These are phyloP conservation scores for Mastigamoeba balamuthi DNA, from an alignment of 78 protist species.

Conservation along the genomic window DNA sequence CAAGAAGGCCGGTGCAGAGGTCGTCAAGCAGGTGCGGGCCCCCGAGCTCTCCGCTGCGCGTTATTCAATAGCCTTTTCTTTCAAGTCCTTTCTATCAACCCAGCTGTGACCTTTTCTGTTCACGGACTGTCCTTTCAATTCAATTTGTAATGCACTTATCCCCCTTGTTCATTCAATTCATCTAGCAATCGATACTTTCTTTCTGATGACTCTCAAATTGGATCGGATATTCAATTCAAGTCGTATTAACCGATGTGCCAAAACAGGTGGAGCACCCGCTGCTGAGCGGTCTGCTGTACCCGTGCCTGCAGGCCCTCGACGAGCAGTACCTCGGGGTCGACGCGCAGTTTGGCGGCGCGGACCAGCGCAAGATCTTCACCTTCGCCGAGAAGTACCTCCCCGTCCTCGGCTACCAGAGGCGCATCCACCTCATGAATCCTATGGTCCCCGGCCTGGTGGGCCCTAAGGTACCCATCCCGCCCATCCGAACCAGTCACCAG, in stretches of 20 bases:
- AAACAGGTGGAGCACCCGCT: not conserved
- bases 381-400: constrained; percentile 25
- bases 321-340: constrained; percentile 30
- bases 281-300: constrained; percentile 17
- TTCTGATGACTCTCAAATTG: too few species aligned
- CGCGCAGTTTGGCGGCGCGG: constrained; percentile 38
- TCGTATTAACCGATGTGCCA: too few species aligned
- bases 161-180: too few species aligned
- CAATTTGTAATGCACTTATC: too few species aligned
- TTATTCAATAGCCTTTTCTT: too few species aligned
- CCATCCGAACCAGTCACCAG: too few species aligned
- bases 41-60: too few species aligned
- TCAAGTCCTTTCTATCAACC: not conserved
- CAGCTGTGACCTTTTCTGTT: too few species aligned
- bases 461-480: too few species aligned
- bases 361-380: constrained; percentile 43
- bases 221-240: too few species aligned
- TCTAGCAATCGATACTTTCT: too few species aligned
- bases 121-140: too few species aligned
- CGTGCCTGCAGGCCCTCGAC: constrained; percentile 22
- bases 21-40: constrained; percentile 38
- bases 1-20: constrained; percentile 28
- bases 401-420: constrained; percentile 8
- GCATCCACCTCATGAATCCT: constrained; percentile 28
- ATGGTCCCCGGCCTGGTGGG: constrained; percentile 45